These are phyloP conservation scores for Conoideocrella luteorostrata DNA, from an alignment of 2,329 filamentous ascomycete species.

Conservation along the genomic window DNA sequence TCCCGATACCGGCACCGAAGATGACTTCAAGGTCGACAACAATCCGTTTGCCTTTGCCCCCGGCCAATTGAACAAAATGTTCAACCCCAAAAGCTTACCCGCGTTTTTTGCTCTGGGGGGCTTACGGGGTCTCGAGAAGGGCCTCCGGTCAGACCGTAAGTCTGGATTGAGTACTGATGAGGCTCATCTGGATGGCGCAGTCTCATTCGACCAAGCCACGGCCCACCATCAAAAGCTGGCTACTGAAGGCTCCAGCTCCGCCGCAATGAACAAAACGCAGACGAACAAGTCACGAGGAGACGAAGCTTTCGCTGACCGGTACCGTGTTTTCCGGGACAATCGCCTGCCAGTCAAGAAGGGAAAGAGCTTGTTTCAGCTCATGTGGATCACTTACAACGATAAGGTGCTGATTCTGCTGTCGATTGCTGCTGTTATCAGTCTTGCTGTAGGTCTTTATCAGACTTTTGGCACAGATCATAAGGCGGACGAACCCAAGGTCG, in stretches of 20 bases:
- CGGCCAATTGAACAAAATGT: slow-evolving; percentile 78
- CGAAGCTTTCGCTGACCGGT: slow-evolving; percentile 53
- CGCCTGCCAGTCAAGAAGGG: slow-evolving; percentile 67
- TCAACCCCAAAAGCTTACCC: slow-evolving; percentile 80
- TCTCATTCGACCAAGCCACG: slow-evolving; percentile 68
- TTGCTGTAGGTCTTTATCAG: slow-evolving; percentile 70
- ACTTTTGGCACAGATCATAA: slow-evolving; percentile 57
- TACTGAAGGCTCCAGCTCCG: slow-evolving; percentile 21
- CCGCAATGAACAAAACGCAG: slow-evolving; percentile 3
- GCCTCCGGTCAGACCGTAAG: slow-evolving; percentile 64
- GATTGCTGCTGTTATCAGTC: slow-evolving; percentile 63
- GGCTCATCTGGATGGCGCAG: slow-evolving; percentile 51
- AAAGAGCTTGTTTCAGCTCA: slow-evolving; percentile 64
- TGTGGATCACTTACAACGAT: slow-evolving; percentile 82
- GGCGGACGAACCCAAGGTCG: slow-evolving; percentile 48
- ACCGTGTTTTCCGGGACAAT: slow-evolving; percentile 67
- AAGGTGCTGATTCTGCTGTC: slow-evolving; percentile 71
- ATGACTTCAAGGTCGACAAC: slow-evolving; percentile 67
- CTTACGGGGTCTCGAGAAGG: slow-evolving; percentile 69
- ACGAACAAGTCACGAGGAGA: slow-evolving; percentile 12
- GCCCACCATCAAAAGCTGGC: slow-evolving; percentile 26
- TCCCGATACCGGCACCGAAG: slow-evolving; percentile 69
- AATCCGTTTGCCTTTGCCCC: slow-evolving; percentile 83
- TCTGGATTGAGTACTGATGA: slow-evolving; percentile 76
- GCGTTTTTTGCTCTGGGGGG: slow-evolving; percentile 80